phyloP scores from a whole-genome alignment of 2,329 filamentous ascomycete genomes.

The Arthroderma sp. region DNA sequence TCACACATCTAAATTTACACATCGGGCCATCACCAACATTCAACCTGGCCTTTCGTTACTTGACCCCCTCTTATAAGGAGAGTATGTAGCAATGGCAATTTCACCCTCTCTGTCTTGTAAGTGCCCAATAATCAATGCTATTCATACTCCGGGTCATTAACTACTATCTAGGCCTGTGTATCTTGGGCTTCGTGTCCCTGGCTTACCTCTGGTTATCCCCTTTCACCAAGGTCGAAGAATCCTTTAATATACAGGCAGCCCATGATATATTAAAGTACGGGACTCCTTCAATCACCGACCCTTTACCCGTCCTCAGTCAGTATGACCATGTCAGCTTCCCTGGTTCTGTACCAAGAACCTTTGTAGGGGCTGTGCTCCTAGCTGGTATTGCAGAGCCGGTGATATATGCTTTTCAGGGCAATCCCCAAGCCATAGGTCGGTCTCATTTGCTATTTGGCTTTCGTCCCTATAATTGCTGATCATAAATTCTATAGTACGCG shows the following conservation, averaged over 20 bases:
- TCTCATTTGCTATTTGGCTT: not conserved
- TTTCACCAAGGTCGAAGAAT: conserved; percentile 97
- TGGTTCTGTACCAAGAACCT: conserved; percentile 82
- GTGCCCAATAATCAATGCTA: not conserved
- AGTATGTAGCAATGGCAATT: not conserved
- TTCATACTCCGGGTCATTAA: not conserved
- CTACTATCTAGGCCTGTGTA: not conserved
- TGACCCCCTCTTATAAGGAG: not conserved
- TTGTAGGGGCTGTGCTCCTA: conserved; percentile 67
- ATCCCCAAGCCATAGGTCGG: not conserved
- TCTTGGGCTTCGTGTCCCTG: not conserved
- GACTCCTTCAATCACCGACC: conserved; percentile 46
- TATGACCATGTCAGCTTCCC: conserved; percentile 91
- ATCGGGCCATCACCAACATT: not conserved
- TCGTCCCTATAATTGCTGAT: not conserved
- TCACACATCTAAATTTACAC: not conserved
- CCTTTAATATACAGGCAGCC: conserved; percentile 88
- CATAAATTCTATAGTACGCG: conserved; percentile 46
- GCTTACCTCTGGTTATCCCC: conserved; percentile 44
- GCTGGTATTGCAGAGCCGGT: conserved; percentile 60
- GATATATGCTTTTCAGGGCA: conserved; percentile 34
- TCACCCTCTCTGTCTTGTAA: not conserved
- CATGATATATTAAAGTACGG: conserved; percentile 83
- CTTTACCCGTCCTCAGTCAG: not conserved
- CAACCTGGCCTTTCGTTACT: not conserved